phyloP scores from a whole-genome alignment of 2,329 filamentous ascomycete species.

The Geosmithia morbida region DNA sequence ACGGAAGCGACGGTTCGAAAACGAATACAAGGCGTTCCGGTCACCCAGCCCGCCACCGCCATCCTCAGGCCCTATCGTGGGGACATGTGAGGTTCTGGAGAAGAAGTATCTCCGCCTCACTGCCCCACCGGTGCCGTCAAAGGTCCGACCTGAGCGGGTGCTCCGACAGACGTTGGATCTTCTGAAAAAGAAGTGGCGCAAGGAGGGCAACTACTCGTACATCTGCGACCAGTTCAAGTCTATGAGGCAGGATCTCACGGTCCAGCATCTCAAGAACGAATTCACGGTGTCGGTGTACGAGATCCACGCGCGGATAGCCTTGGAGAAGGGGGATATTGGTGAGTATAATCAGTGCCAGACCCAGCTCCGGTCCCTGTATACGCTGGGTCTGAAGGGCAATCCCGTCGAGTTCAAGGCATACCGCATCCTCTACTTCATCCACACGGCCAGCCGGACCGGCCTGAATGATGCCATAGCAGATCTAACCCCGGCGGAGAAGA shows the following conservation, averaged over 20 bases:
- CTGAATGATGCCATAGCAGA: constrained; percentile 97
- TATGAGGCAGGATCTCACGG: constrained; percentile 91
- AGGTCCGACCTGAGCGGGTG: constrained; percentile 71
- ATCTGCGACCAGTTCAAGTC: constrained; percentile 99
- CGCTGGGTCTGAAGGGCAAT: constrained; percentile 74
- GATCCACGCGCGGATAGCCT: constrained; percentile 89
- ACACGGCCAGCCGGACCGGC: constrained; percentile 94
- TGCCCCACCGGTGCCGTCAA: constrained; percentile 72
- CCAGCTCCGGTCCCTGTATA: constrained; percentile 84
- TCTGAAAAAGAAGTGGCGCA: constrained; percentile 87
- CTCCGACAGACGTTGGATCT: constrained; percentile 75
- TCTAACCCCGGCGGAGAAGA: constrained; percentile 96
- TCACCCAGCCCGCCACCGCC: constrained; percentile 43
- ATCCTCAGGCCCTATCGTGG: constrained; percentile 60
- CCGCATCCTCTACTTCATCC: constrained; percentile 98
- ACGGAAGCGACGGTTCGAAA: constrained; percentile 76
- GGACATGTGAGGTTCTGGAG: constrained; percentile 70
- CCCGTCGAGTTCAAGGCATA: constrained; percentile 96
- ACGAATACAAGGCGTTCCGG: constrained; percentile 42
- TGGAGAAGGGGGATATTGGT: constrained; percentile 98
- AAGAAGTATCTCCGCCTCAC: constrained; percentile 94
- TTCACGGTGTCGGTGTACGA: constrained; percentile 97
- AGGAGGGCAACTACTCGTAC: constrained; percentile 88
- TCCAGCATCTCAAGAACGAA: constrained; percentile 91
- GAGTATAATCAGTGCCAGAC: constrained; percentile 99